Conservation (phyloP, 2,329 filamentous ascomycete genomes). For the Coniochaeta sp. region DNA sequence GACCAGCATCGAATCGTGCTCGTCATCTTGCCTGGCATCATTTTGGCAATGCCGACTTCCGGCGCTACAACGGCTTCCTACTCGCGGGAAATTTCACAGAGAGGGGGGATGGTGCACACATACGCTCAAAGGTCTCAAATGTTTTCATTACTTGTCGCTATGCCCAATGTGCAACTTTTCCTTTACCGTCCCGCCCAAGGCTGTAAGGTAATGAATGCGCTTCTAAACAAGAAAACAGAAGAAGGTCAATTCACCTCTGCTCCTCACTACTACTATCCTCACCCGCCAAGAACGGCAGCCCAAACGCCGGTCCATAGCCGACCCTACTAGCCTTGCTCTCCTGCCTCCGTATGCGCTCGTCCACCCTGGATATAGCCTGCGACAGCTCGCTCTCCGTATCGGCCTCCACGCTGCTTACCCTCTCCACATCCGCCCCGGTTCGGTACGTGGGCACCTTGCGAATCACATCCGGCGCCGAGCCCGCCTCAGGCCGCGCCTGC, state of each 20-base stretch:
- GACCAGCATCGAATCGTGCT: not conserved
- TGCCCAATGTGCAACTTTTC: no score
- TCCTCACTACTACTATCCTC: not conserved
- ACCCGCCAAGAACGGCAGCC: not conserved
- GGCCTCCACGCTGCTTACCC: not conserved
- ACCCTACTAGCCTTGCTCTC: not conserved
- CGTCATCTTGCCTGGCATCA: not conserved
- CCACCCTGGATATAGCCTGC: not conserved
- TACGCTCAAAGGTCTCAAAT: no score
- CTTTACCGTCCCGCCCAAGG: no score
- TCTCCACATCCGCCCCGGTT: not conserved
- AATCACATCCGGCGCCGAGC: not conserved
- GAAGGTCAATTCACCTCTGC: not conserved
- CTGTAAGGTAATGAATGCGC: no score
- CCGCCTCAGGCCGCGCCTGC: no score
- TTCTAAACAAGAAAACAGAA: not conserved
- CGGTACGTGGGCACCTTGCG: not conserved
- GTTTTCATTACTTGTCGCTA: no score
- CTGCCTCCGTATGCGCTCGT: not conserved
- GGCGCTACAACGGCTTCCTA: not conserved
- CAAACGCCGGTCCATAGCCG: not conserved
- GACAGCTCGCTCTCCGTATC: not conserved
- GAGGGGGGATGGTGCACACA: not conserved
- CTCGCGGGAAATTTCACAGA: not conserved
- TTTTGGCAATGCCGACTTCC: conserved; percentile 1